Evolutionary conservation across 768 basidiomycete genomes (phyloP).

Genomic region (Lentinula sp.): DNA sequence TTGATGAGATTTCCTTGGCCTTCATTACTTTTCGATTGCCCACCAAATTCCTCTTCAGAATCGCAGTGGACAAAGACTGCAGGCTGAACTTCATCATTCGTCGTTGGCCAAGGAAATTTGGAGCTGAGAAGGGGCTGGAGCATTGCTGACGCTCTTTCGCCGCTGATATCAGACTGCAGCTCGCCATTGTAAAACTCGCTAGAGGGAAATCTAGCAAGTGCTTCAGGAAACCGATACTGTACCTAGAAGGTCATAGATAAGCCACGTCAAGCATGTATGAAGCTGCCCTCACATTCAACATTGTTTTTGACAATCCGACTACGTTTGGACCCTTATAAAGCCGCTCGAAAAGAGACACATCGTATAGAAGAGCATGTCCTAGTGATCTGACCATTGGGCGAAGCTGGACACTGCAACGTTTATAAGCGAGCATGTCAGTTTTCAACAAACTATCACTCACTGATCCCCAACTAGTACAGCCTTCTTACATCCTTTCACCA

Average conservation of each 20-base stretch:
- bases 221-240: slow-evolving; percentile 59
- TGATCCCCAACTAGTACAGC: slow-evolving; percentile 67
- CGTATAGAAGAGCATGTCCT: slow-evolving; percentile 49
- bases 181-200: slow-evolving; percentile 54
- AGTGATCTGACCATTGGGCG: slow-evolving; percentile 59
- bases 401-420: slow-evolving; percentile 48
- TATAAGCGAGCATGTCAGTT: not conserved
- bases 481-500: slow-evolving; percentile 54
- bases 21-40: slow-evolving; percentile 54
- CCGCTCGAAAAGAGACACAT: slow-evolving; percentile 57
- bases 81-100: slow-evolving; percentile 30
- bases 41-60: slow-evolving; percentile 51
- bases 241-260: slow-evolving; percentile 22
- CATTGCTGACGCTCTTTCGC: slow-evolving; percentile 23
- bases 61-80: slow-evolving; percentile 55
- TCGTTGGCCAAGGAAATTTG: slow-evolving; percentile 53
- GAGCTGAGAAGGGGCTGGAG: slow-evolving; percentile 31
- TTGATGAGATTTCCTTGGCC: slow-evolving; percentile 51
- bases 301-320: slow-evolving; percentile 42
- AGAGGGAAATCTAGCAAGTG: slow-evolving; percentile 57
- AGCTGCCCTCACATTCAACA: slow-evolving; percentile 43
- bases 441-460: slow-evolving; percentile 31
- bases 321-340: slow-evolving; percentile 37
- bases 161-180: slow-evolving; percentile 37
- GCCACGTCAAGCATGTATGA: not conserved